Conservation (phyloP, 495 filamentous ascomycete genomes). For the Neurospora sp. region DNA sequence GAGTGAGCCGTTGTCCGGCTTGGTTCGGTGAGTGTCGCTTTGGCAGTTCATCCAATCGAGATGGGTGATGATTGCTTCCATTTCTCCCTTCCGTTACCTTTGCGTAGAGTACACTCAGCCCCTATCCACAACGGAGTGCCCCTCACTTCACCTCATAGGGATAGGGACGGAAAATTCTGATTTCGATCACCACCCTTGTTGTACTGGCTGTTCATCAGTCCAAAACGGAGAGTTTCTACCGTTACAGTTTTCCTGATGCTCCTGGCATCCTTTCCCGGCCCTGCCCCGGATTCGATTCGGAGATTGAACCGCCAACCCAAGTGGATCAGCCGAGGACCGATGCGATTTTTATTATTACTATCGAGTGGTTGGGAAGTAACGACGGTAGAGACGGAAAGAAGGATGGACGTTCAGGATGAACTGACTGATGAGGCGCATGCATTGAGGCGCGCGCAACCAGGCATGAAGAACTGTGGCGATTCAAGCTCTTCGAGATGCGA, state of each 20-base stretch:
- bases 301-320: neutral
- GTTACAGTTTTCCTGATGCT: neutral
- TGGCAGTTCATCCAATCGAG: too few relatives aligned
- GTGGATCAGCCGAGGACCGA: neutral
- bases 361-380: neutral
- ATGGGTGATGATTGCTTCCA: too few relatives aligned
- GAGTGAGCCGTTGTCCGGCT: neutral
- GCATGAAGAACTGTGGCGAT: neutral
- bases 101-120: neutral
- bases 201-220: neutral
- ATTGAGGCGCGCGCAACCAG: neutral
- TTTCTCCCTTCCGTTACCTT: neutral
- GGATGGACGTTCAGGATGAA: neutral
- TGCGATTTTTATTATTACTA: neutral
- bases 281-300: neutral
- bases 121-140: neutral
- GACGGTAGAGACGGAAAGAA: neutral
- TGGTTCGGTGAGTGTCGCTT: neutral
- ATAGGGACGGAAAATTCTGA: neutral
- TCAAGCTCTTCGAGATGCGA: neutral
- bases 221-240: neutral
- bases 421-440: neutral
- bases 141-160: neutral
- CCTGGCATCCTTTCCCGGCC: neutral
- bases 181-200: neutral